phyloP scores from a whole-genome alignment of 345 rosid species.

The Aquilaria yunnanensis region DNA sequence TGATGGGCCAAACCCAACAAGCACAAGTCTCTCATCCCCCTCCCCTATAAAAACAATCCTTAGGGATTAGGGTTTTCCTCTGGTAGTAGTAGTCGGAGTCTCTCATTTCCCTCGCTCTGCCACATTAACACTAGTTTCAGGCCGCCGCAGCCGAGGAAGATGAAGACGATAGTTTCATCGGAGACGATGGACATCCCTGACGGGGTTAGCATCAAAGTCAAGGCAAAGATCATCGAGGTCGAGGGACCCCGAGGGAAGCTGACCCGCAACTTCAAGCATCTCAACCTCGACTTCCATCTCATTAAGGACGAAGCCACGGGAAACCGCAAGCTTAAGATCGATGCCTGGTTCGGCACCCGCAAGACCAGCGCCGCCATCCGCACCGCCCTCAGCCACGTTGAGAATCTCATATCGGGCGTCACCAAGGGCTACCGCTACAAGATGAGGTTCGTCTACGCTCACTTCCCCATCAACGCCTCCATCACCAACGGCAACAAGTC shows the following conservation, averaged over 20 bases:
- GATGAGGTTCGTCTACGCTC: conserved; percentile 88
- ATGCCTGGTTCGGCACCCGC: conserved; percentile 56
- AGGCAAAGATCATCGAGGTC: conserved; percentile 50
- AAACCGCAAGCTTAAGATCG: conserved; percentile 45
- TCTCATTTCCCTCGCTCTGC: neutral
- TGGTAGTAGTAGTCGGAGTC: neutral
- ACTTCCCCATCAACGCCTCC: conserved; percentile 80
- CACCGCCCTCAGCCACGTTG: conserved; percentile 66
- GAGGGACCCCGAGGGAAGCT: conserved; percentile 65
- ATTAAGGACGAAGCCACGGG: conserved; percentile 47
- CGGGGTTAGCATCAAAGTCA: conserved; percentile 38
- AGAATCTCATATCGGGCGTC: conserved; percentile 63
- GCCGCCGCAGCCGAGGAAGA: conserved; percentile 6
- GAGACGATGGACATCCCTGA: conserved; percentile 70
- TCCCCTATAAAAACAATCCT: conserved; percentile 5
- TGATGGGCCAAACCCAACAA: too few relatives aligned
- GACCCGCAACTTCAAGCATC: conserved; percentile 50
- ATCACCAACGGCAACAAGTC: conserved; percentile 36
- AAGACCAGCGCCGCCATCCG: conserved; percentile 58
- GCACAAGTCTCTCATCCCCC: too few relatives aligned
- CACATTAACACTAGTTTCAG: neutral
- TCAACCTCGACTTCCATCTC: conserved; percentile 57
- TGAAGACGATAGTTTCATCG: conserved; percentile 53
- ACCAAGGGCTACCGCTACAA: conserved; percentile 72
- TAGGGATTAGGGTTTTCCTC: conserved; percentile 6